Evolutionary conservation across 345 rosid genomes (phyloP).

Genomic region (Linum lewisii): DNA sequence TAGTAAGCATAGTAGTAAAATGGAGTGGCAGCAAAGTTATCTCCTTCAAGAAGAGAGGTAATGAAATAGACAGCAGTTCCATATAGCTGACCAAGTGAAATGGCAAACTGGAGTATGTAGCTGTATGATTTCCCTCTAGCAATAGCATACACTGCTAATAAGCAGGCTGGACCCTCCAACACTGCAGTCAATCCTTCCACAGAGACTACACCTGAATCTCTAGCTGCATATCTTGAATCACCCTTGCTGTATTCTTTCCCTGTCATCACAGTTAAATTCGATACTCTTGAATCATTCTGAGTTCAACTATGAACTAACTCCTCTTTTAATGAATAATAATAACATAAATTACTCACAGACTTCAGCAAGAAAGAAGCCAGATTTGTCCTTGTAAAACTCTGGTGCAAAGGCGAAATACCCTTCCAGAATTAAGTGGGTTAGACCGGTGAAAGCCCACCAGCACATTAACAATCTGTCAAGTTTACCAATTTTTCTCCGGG

Average conservation of each 20-base stretch:
- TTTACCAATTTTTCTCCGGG: constrained; percentile 32
- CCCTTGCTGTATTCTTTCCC: constrained; percentile 99
- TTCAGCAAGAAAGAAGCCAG: constrained; percentile 72
- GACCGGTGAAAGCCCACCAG: constrained; percentile 98
- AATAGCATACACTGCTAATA: constrained; percentile 83
- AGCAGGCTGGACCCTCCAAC: constrained; percentile 73
- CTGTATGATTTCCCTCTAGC: constrained; percentile 65
- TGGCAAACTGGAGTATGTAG: constrained; percentile 74
- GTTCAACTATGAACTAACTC: no score
- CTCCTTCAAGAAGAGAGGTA: constrained; percentile 74
- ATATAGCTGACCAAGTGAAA: constrained; percentile 83
- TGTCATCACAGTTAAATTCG: no score
- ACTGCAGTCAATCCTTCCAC: constrained; percentile 89
- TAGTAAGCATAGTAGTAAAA: constrained; percentile 65
- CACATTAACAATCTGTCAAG: constrained; percentile 72
- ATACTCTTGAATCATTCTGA: no score
- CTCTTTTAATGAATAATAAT: no score
- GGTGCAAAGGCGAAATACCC: constrained; percentile 91
- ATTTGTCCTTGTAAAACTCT: constrained; percentile 70
- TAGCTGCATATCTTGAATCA: constrained; percentile 78
- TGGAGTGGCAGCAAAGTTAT: constrained; percentile 54
- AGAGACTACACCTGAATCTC: constrained; percentile 59
- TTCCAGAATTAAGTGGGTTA: constrained; percentile 68
- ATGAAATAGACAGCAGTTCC: constrained; percentile 76
- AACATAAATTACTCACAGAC: constrained; percentile 73